These are phyloP conservation scores for Hanseniaspora nectarophila DNA, from an alignment of 805 yeast genomes.

Conservation along the genomic window DNA sequence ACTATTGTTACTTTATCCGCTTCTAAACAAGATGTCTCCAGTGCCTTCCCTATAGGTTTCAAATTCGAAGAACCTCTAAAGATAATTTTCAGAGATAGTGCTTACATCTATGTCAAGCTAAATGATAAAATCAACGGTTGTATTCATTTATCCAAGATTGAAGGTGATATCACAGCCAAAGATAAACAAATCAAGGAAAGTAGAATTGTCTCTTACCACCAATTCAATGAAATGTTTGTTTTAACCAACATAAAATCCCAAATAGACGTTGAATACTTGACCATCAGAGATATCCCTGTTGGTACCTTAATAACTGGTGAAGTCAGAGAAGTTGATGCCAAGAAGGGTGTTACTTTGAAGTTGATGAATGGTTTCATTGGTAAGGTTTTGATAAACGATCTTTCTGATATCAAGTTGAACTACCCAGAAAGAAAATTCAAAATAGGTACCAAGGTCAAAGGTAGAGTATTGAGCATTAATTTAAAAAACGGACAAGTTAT, in stretches of 20 bases:
- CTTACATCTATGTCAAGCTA: constrained; percentile 45
- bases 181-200: constrained; percentile 61
- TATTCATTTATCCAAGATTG: constrained; percentile 63
- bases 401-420: constrained; percentile 70
- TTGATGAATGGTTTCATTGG: constrained; percentile 61
- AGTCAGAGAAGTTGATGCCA: constrained; percentile 39
- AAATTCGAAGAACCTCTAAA: constrained; percentile 30
- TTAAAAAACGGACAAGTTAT: constrained; percentile 37
- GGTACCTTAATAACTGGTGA: constrained; percentile 57
- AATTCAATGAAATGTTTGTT: constrained; percentile 52
- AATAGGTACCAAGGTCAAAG: constrained; percentile 69
- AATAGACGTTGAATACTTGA: constrained; percentile 53
- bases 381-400: constrained; percentile 57
- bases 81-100: constrained; percentile 47
- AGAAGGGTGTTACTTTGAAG: constrained; percentile 56
- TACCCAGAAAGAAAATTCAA: constrained; percentile 90
- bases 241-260: constrained; percentile 58
- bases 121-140: constrained; percentile 53
- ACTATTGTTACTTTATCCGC: constrained; percentile 33
- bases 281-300: constrained; percentile 58
- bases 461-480: constrained; percentile 49
- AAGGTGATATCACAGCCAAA: constrained; percentile 32
- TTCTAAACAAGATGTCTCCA: constrained; percentile 32
- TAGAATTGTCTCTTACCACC: constrained; percentile 61
- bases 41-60: constrained; percentile 73